These are phyloP conservation scores for Erythrobasidium yunnanense DNA, from an alignment of 768 basidiomycete species.

Conservation along the genomic window DNA sequence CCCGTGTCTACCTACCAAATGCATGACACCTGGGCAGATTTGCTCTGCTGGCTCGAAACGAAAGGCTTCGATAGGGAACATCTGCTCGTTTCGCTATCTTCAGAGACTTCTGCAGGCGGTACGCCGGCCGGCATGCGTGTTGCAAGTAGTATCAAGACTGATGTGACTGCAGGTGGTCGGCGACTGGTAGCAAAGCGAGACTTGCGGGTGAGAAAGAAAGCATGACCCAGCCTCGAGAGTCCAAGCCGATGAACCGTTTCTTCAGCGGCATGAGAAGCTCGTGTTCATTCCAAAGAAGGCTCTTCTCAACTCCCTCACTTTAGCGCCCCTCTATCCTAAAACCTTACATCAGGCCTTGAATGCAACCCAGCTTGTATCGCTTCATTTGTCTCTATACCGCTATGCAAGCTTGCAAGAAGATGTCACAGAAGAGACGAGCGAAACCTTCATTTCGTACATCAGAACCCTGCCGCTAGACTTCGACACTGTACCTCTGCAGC, in stretches of 20 bases:
- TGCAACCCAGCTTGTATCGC: conserved; percentile 63
- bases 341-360: conserved; percentile 43
- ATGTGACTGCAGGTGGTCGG: conserved; percentile 7
- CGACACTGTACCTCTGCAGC: conserved; percentile 60
- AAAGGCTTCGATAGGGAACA: conserved; percentile 4
- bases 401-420: not conserved
- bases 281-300: conserved; percentile 61
- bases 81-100: not conserved
- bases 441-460: conserved; percentile 54
- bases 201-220: not conserved
- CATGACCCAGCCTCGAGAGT: not conserved
- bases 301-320: conserved; percentile 62
- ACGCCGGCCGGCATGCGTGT: not conserved
- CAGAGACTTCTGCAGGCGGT: conserved; percentile 1
- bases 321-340: conserved; percentile 53
- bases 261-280: conserved; percentile 50
- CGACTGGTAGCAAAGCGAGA: conserved; percentile 14
- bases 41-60: conserved; percentile 14
- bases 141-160: not conserved
- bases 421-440: not conserved
- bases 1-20: too few relatives aligned
- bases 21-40: not conserved
- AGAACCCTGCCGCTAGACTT: conserved; percentile 65
- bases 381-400: conserved; percentile 61
- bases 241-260: not conserved